These are phyloP conservation scores for Aspergillus proliferans DNA, from an alignment of 2,329 filamentous ascomycete genomes.

Conservation along the genomic window DNA sequence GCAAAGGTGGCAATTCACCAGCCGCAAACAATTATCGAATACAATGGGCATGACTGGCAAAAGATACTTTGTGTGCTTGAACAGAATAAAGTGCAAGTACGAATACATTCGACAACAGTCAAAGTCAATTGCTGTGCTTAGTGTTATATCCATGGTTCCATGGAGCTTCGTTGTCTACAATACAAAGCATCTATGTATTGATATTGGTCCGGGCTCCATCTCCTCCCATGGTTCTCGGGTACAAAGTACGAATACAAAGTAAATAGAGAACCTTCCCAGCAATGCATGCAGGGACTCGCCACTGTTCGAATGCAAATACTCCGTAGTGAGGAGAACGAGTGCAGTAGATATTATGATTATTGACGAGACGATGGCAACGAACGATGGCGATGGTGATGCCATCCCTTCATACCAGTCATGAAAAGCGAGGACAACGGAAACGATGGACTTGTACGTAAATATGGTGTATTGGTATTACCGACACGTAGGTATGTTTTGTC, in stretches of 20 bases:
- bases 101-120: neutral
- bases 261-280: conserved; percentile 6
- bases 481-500: conserved; percentile 9
- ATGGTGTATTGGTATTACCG: conserved; percentile 13
- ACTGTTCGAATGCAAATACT: conserved; percentile 8
- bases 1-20: neutral
- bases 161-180: neutral
- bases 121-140: neutral
- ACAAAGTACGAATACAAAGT: neutral
- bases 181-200: neutral
- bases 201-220: neutral
- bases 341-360: neutral
- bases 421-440: conserved; percentile 8
- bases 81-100: neutral
- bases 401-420: conserved; percentile 26
- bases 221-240: neutral
- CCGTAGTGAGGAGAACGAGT: no score
- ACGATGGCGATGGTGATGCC: conserved; percentile 10
- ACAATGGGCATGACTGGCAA: neutral
- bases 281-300: conserved; percentile 11
- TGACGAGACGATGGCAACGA: conserved; percentile 9
- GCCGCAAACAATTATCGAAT: neutral
- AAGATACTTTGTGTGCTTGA: neutral
- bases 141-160: neutral
- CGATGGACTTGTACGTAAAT: conserved; percentile 2